A percentile compares a stretch with the other conserved stretches of the same genome.
Evolutionary conservation across 202 grass and related monocot genomes (phyloP).

Genomic region (Sporobolus alterniflorus): DNA sequence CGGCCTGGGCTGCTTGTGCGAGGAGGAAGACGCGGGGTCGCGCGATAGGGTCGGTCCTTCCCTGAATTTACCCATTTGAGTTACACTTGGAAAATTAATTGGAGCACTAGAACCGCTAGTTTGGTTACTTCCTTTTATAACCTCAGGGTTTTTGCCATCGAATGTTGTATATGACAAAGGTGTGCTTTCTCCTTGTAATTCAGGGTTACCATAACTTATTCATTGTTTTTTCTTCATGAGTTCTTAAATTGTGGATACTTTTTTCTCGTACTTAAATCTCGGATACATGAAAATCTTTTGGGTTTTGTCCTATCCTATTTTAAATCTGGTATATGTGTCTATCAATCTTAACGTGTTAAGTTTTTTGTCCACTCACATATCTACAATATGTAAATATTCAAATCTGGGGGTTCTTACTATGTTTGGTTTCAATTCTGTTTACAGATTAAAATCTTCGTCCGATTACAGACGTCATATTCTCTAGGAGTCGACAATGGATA

Average conservation of each 20-base stretch:
- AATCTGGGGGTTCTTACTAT: constrained; percentile 5
- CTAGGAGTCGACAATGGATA: constrained; percentile 43
- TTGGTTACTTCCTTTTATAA: neutral
- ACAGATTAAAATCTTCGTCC: constrained; percentile 26
- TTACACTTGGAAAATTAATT: neutral
- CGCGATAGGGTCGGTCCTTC: too few species aligned
- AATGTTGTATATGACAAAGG: neutral
- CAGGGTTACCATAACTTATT: neutral
- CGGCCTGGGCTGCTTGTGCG: too few species aligned
- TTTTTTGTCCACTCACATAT: neutral
- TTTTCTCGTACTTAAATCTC: too few species aligned
- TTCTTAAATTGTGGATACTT: neutral
- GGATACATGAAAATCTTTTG: neutral
- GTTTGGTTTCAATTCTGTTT: constrained; percentile 26
- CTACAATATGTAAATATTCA: neutral
- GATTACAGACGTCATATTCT: constrained; percentile 4
- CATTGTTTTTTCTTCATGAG: neutral
- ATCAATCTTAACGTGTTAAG: neutral
- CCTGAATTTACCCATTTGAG: neutral
- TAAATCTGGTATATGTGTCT: neutral
- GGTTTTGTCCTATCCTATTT: too few species aligned
- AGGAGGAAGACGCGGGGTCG: too few species aligned
- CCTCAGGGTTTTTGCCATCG: too few species aligned
- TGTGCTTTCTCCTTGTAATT: neutral
- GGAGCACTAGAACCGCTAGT: neutral